A percentile compares a stretch with the other conserved stretches of the same genome.
Evolutionary conservation across 805 yeast genomes (phyloP).

Genomic region (Torulaspora gathmanii): DNA sequence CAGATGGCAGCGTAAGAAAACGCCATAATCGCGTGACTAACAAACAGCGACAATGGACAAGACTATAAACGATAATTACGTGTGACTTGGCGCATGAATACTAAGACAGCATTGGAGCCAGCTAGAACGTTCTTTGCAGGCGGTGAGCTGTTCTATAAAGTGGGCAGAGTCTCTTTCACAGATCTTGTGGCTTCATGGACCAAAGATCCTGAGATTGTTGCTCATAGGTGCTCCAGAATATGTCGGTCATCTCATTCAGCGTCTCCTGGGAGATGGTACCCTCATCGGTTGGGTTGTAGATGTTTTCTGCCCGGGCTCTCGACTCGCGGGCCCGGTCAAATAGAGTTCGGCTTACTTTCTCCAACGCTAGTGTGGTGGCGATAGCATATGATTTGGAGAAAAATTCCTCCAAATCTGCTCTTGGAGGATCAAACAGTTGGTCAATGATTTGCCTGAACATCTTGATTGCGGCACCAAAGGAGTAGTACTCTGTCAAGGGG

Average conservation of each 20-base stretch:
- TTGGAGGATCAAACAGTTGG: slow-evolving; percentile 15
- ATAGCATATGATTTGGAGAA: slow-evolving; percentile 19
- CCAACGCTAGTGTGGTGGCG: slow-evolving; percentile 21
- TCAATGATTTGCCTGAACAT: slow-evolving; percentile 20
- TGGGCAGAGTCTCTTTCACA: slow-evolving; percentile 1
- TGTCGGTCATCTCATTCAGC: slow-evolving; percentile 17
- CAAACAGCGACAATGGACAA: no score
- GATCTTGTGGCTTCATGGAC: slow-evolving; percentile 21
- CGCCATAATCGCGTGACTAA: no score
- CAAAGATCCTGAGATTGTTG: slow-evolving; percentile 17
- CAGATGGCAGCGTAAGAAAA: no score
- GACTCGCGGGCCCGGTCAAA: slow-evolving; percentile 23
- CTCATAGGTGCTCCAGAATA: slow-evolving; percentile 21
- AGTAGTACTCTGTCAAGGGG: slow-evolving; percentile 10
- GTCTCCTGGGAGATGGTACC: slow-evolving; percentile 17
- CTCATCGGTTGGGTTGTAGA: slow-evolving; percentile 5
- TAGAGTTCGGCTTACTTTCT: slow-evolving; percentile 23
- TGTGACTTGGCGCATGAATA: no score
- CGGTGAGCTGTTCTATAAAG: background rate
- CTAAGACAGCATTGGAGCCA: no score
- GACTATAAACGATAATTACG: no score
- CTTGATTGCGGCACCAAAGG: slow-evolving; percentile 14
- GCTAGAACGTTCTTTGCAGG: background rate
- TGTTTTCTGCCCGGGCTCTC: slow-evolving; percentile 19
- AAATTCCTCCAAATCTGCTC: slow-evolving; percentile 8